Percentiles rank a stretch among this genome's conserved stretches.
phyloP scores from a whole-genome alignment of 371 early-diverging fungal genomes.

The Apophysomyces elegans region DNA sequence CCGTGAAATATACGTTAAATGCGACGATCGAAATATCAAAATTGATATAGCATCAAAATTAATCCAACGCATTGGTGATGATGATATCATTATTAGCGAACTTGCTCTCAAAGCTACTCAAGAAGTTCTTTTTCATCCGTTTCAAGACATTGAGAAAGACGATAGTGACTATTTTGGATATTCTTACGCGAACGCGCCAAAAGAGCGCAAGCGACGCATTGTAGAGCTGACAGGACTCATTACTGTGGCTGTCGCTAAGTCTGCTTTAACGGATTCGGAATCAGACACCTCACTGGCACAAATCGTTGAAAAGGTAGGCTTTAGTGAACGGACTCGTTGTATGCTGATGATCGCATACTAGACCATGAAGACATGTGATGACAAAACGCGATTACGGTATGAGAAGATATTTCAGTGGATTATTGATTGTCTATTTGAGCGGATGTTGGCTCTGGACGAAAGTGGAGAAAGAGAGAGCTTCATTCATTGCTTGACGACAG shows the following conservation, averaged over 20 bases:
- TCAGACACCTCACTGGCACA: slow-evolving; percentile 31
- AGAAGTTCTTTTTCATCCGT: slow-evolving; percentile 75
- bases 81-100: slow-evolving; percentile 77
- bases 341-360: background rate
- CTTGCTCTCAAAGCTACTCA: slow-evolving; percentile 72
- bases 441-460: slow-evolving; percentile 60
- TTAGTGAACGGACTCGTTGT: too few relatives aligned
- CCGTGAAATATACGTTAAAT: slow-evolving; percentile 67
- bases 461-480: slow-evolving; percentile 37
- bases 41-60: slow-evolving; percentile 80
- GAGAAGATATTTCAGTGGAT: slow-evolving; percentile 62
- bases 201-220: slow-evolving; percentile 48
- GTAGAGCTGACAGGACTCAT: slow-evolving; percentile 44
- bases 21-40: slow-evolving; percentile 51
- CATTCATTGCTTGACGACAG: slow-evolving; percentile 40
- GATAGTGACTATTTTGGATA: slow-evolving; percentile 46
- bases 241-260: slow-evolving; percentile 49
- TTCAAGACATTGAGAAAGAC: slow-evolving; percentile 41
- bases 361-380: slow-evolving; percentile 40
- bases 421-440: slow-evolving; percentile 71
- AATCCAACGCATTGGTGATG: slow-evolving; percentile 76
- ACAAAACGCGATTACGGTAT: slow-evolving; percentile 38
- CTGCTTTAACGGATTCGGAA: slow-evolving; percentile 20
- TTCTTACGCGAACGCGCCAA: slow-evolving; percentile 30
- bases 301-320: slow-evolving; percentile 38